Percentiles rank a stretch among this genome's conserved stretches.
These are phyloP conservation scores for Tillandsia fasciculata DNA, from an alignment of 176 grass and related monocot genomes.

Conservation along the genomic window DNA sequence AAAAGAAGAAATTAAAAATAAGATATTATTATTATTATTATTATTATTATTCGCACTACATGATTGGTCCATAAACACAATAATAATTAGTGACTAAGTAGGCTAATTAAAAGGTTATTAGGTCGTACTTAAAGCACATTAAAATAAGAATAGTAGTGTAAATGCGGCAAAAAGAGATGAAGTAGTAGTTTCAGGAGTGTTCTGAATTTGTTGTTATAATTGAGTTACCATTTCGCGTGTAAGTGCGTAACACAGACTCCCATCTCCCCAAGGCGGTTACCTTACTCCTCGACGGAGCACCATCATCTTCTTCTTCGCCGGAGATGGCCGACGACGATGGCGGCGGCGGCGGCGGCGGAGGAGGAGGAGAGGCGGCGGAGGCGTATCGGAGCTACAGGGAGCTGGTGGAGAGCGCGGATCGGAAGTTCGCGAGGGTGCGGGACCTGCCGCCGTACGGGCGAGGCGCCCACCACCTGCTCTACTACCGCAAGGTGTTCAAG, in stretches of 20 bases:
- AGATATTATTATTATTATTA: too few relatives aligned
- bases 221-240: neutral
- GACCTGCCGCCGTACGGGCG: conserved; percentile 69
- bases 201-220: neutral
- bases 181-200: neutral
- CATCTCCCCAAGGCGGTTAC: too few relatives aligned
- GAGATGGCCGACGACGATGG: conserved; percentile 28
- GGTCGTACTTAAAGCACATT: conserved; percentile 6
- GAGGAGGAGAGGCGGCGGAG: neutral
- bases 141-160: too few relatives aligned
- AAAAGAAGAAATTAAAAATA: too few relatives aligned
- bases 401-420: conserved; percentile 57
- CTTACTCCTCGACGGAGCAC: neutral
- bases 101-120: conserved; percentile 12
- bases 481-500: conserved; percentile 96
- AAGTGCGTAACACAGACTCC: neutral
- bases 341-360: conserved; percentile 19
- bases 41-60: neutral
- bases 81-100: conserved; percentile 19
- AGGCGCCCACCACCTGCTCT: conserved; percentile 41
- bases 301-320: neutral
- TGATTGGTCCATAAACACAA: conserved; percentile 43
- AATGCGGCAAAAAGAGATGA: neutral
- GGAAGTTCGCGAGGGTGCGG: conserved; percentile 88
- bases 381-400: conserved; percentile 53